A percentile compares a stretch with the other conserved stretches of the same genome.
phyloP scores from a whole-genome alignment of 768 basidiomycete species.

The Exsudoporus frostii region DNA sequence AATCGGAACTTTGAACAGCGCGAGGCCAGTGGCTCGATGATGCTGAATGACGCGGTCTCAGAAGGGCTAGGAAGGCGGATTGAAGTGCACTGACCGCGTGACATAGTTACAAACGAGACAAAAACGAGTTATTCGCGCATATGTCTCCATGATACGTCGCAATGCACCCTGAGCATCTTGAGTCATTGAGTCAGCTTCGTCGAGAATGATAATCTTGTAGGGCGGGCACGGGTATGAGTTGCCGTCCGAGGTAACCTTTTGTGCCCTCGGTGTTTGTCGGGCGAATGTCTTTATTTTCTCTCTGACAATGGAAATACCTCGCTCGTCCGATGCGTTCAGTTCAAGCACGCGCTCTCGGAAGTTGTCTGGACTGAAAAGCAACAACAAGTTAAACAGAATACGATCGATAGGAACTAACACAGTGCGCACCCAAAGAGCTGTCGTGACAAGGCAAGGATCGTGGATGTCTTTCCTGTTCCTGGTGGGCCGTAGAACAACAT shows the following conservation, averaged over 20 bases:
- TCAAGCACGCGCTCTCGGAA: slow-evolving; percentile 92
- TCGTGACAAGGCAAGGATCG: slow-evolving; percentile 89
- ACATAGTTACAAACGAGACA: slow-evolving; percentile 99
- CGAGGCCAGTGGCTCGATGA: slow-evolving; percentile 98
- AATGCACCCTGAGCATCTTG: slow-evolving; percentile 98
- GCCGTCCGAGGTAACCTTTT: slow-evolving; percentile 66
- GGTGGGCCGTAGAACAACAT: slow-evolving; percentile 99
- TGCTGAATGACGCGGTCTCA: slow-evolving; percentile 46
- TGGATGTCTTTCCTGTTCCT: slow-evolving; percentile 97
- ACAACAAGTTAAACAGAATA: neutral
- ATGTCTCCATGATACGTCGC: slow-evolving; percentile 99
- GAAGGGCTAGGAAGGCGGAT: neutral
- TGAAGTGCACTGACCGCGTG: slow-evolving; percentile 64
- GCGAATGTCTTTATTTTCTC: slow-evolving; percentile 99
- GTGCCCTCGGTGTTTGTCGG: slow-evolving; percentile 84
- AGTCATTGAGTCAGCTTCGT: slow-evolving; percentile 99
- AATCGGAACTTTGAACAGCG: slow-evolving; percentile 99
- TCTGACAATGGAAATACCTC: slow-evolving; percentile 93
- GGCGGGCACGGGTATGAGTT: slow-evolving; percentile 94
- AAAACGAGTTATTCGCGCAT: slow-evolving; percentile 94
- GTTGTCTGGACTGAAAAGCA: slow-evolving; percentile 76
- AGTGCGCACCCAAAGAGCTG: slow-evolving; percentile 85
- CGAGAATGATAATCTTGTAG: slow-evolving; percentile 97
- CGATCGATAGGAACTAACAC: neutral
- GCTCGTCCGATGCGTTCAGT: slow-evolving; percentile 97